Evolutionary conservation across 108 stramenopile species (phyloP).

Genomic region (Pelagomonas calceolata): DNA sequence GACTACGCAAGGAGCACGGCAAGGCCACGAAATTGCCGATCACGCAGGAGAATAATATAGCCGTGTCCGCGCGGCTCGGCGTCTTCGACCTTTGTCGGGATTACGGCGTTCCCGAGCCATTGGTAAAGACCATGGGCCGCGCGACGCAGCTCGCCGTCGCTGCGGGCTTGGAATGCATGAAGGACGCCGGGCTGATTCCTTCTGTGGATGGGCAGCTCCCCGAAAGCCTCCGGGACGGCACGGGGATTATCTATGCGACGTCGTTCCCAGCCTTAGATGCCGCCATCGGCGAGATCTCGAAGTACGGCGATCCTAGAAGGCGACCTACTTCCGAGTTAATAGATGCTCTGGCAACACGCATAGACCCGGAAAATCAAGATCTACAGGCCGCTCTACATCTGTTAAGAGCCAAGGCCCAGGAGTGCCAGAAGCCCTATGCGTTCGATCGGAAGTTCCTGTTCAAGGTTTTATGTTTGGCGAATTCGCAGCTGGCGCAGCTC

Average conservation of each 20-base stretch:
- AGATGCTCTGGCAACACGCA: too few relatives aligned
- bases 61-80: slow-evolving; percentile 78
- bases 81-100: slow-evolving; percentile 50
- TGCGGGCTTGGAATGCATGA: slow-evolving; percentile 85
- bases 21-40: slow-evolving; percentile 48
- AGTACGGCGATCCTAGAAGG: slow-evolving; percentile 49
- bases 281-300: slow-evolving; percentile 86
- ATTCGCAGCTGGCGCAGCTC: slow-evolving; percentile 89
- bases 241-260: slow-evolving; percentile 87
- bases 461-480: slow-evolving; percentile 80
- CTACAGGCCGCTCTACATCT: not conserved
- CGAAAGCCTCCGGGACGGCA: slow-evolving; percentile 73
- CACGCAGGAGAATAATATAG: slow-evolving; percentile 50
- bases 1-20: slow-evolving; percentile 56
- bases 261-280: slow-evolving; percentile 93
- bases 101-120: slow-evolving; percentile 73
- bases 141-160: slow-evolving; percentile 90
- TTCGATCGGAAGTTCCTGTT: slow-evolving; percentile 97
- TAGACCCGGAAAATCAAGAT: not conserved
- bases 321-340: too few relatives aligned
- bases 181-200: slow-evolving; percentile 74
- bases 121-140: slow-evolving; percentile 88
- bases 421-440: slow-evolving; percentile 16
- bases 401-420: too few relatives aligned
- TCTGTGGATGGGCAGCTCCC: slow-evolving; percentile 65